These are phyloP conservation scores for Antitrichia curtipendula DNA, from an alignment of 225 moss, liverwort and hornwort species.

Conservation along the genomic window DNA sequence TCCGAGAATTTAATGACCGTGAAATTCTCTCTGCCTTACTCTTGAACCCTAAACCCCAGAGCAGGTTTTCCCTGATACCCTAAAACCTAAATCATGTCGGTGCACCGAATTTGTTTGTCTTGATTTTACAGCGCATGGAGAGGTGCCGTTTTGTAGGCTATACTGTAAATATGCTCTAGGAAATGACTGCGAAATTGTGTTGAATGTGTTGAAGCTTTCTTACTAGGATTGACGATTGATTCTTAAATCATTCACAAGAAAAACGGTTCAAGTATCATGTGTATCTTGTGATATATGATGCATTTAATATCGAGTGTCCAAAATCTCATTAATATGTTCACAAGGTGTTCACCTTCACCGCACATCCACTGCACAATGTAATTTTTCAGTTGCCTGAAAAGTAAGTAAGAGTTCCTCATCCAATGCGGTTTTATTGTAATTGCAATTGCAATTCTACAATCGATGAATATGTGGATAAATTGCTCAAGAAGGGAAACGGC, in stretches of 20 bases:
- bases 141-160: neutral
- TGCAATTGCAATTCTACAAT: neutral
- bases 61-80: neutral
- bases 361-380: neutral
- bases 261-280: neutral
- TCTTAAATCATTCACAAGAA: neutral
- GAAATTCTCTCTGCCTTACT: neutral
- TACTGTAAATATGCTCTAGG: neutral
- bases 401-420: neutral
- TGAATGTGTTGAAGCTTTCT: neutral
- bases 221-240: neutral
- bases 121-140: neutral
- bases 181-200: neutral
- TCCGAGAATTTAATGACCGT: neutral
- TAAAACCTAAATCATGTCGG: neutral
- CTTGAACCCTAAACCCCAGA: neutral
- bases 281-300: neutral
- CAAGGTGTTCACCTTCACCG: neutral
- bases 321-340: neutral
- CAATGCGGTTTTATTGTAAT: neutral
- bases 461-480: neutral
- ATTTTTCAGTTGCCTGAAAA: neutral
- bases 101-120: neutral
- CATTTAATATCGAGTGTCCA: neutral
- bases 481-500: neutral